Percentiles rank a stretch among this genome's conserved stretches.
phyloP scores from a whole-genome alignment of 2,329 filamentous ascomycete genomes.

The Fusarium torreyae region DNA sequence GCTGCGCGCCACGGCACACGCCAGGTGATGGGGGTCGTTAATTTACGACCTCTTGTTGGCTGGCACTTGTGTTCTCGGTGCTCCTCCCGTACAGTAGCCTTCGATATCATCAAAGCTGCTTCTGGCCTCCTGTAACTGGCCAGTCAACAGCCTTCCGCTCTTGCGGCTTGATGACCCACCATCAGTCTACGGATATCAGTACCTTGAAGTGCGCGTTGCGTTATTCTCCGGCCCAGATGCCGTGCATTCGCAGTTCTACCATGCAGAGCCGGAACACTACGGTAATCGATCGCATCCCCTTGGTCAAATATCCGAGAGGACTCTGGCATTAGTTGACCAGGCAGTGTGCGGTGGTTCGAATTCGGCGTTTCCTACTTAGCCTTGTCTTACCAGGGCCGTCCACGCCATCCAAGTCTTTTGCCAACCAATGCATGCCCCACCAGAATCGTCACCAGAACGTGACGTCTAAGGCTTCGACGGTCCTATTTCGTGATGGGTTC shows the following conservation, averaged over 20 bases:
- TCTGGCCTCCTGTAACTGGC: slow-evolving; percentile 7
- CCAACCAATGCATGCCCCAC: slow-evolving; percentile 30
- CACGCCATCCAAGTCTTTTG: slow-evolving; percentile 20
- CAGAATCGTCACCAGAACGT: slow-evolving; percentile 35
- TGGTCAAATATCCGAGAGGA: slow-evolving; percentile 12
- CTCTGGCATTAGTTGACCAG: slow-evolving; percentile 2
- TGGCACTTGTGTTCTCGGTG: slow-evolving; percentile 20
- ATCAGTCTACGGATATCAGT: not conserved
- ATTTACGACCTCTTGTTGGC: slow-evolving; percentile 29
- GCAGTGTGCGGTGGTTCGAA: slow-evolving; percentile 20
- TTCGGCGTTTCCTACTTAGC: slow-evolving; percentile 35
- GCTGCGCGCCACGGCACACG: slow-evolving; percentile 28
- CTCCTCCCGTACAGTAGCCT: slow-evolving; percentile 12
- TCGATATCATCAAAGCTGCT: slow-evolving; percentile 20
- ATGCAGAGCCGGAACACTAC: slow-evolving; percentile 18
- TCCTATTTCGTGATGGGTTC: not conserved
- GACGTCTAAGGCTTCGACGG: slow-evolving; percentile 14
- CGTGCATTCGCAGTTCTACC: slow-evolving; percentile 28
- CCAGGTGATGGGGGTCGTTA: slow-evolving; percentile 29
- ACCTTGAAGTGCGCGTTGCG: slow-evolving; percentile 1
- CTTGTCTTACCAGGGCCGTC: slow-evolving; percentile 27
- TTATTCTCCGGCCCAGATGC: slow-evolving; percentile 17
- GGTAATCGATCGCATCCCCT: slow-evolving; percentile 6
- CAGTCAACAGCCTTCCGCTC: slow-evolving; percentile 2
- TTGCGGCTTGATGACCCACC: slow-evolving; percentile 6